Base-by-base conservation (phyloP, 805 yeast species). In the Yamadazyma kitorensis region DNA sequence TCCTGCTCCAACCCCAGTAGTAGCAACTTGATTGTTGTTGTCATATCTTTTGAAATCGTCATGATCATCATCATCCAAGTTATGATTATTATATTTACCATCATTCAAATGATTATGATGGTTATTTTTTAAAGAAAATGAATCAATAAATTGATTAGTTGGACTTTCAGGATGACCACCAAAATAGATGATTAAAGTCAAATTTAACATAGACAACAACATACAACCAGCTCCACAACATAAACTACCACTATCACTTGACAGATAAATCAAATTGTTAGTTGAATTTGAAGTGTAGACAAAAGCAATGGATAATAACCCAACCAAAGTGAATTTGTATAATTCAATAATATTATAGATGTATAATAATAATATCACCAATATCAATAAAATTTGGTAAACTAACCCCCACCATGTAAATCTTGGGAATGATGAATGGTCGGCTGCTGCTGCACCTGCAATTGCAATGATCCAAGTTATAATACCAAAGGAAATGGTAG, bases 321-420 rank as follows among this genome's bases (percentile, higher is more conserved):
- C 77, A 24, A 78, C 73, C 25, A 80, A 54, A 24, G 78, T 70
- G 41, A 67, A 60, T 48, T 82, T 75, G 63, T 93, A 86, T 40
- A 76, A 69, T 52, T 84, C 87, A 40, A 86, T 67, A 27, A 78
- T 61, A 58, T 83, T 81, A 49, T 55, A 78, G 52, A 57, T 71
- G 59, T 74, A 86, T 43, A 78, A 65, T 36, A 68, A 48, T 26
- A 72, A 70, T 40, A 75, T 69, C 14, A 68, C 55, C 4, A 77
- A 47, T 14, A 84, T 70, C 26, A 86, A 46, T 19, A 86, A 42
- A 14, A 88, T 64, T 59, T 91, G 80, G 53, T 78, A 93, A 2
- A 84, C 89, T 5, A 93, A 58, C 1, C 95, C 95, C 98, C 98
- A 93, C 98, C 98, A 91, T 4, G 93, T 77, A 59, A 91, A 84